These are phyloP conservation scores for Mitragyna speciosa DNA, from an alignment of 257 asterid genomes.

Conservation along the genomic window DNA sequence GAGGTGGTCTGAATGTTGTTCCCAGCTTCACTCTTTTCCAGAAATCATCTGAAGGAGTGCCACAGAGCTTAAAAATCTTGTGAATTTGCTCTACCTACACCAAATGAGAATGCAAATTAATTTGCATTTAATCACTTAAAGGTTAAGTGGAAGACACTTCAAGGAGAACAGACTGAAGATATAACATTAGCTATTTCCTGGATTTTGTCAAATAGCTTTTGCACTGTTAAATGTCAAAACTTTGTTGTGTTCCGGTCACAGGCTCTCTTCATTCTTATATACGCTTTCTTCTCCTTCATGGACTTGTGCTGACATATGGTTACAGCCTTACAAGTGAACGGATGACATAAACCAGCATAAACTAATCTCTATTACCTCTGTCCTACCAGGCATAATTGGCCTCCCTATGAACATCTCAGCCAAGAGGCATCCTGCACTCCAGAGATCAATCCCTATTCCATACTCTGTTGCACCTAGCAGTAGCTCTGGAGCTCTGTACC, in stretches of 20 bases:
- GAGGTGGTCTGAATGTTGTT: conserved; percentile 66
- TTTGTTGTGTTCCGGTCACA: not conserved
- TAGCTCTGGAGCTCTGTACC: conserved; percentile 87
- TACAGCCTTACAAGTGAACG: not conserved
- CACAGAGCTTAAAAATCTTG: conserved; percentile 73
- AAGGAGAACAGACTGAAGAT: not conserved
- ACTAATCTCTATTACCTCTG: conserved; percentile 52
- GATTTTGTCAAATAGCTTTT: not conserved
- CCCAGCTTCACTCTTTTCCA: conserved; percentile 51
- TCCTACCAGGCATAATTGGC: conserved; percentile 76
- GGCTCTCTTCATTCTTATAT: not conserved
- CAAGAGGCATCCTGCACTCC: conserved; percentile 91
- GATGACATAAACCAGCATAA: not conserved
- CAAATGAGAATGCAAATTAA: not conserved
- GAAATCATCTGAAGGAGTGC: conserved; percentile 72
- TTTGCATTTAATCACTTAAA: not conserved
- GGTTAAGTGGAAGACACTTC: not conserved
- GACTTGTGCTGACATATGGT: not conserved
- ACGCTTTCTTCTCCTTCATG: not conserved
- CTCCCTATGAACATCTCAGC: conserved; percentile 83
- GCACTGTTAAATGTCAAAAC: not conserved
- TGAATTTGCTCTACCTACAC: conserved; percentile 78
- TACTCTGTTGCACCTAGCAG: conserved; percentile 77
- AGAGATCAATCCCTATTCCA: conserved; percentile 73
- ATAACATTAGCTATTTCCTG: not conserved